phyloP scores from a whole-genome alignment of 2,329 filamentous ascomycete species.

The Cladosporium sp. region DNA sequence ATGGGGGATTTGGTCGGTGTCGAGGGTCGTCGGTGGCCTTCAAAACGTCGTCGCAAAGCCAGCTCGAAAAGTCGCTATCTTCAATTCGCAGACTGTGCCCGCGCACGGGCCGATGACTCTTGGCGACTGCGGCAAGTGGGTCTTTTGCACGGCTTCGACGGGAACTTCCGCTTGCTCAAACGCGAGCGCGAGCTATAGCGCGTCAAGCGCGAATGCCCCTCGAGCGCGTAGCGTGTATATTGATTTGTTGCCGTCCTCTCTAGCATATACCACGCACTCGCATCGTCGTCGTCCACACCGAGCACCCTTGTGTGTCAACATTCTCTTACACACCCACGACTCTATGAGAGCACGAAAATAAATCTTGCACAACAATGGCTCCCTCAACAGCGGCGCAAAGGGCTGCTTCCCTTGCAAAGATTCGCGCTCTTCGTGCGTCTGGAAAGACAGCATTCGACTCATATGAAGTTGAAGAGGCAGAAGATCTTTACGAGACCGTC shows the following conservation, averaged over 20 bases:
- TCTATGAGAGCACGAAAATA: background rate
- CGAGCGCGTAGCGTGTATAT: constrained; percentile 5
- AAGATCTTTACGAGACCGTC: constrained; percentile 88
- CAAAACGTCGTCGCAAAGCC: background rate
- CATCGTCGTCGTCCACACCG: background rate
- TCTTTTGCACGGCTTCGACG: background rate
- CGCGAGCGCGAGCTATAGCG: background rate
- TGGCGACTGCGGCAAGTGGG: background rate
- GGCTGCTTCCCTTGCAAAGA: constrained; percentile 56
- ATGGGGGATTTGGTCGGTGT: constrained; percentile 5
- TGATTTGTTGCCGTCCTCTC: background rate
- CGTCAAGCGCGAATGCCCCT: constrained; percentile 1
- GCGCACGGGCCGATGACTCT: background rate
- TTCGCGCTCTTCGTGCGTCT: constrained; percentile 76
- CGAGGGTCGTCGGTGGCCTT: constrained; percentile 4
- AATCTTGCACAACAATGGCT: constrained; percentile 23
- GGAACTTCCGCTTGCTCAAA: background rate
- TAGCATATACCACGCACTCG: background rate
- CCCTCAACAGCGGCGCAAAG: constrained; percentile 27
- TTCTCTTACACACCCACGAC: background rate
- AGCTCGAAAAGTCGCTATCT: background rate
- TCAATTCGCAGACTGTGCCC: background rate
- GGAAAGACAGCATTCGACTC: constrained; percentile 87
- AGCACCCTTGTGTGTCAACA: background rate
- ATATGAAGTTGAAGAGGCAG: constrained; percentile 81